Evolutionary conservation across 108 stramenopile species (phyloP), one percentile per base, ranked within the genome.

Genomic region (Cylindrotheca fusiformis): DNA sequence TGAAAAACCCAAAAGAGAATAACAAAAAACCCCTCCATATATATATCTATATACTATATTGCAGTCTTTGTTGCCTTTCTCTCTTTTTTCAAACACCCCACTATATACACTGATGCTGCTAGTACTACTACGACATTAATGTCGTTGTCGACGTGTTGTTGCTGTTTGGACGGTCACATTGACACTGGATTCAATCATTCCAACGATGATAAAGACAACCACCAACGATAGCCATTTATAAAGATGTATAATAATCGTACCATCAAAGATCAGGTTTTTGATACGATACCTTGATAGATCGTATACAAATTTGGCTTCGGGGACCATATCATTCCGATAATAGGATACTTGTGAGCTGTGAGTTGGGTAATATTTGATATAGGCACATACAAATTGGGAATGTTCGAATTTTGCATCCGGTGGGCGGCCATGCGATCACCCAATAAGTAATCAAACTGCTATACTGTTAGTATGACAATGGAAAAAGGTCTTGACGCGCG

Each of bases 191-290:
- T 95, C 92, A 22, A 98, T 47, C 66, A 98, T 71, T 18, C 98
- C 96, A 2, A 98, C 61, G 3, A 96, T 86, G 4, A 96, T 97
- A 71, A 98, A 98, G 5, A 90, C 90, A 0, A n/a, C 98, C 98
- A 29, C 98, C 98, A 24, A 99, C 77, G 45, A 97, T 95, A 6
- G 98, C 97, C 69, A 95, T 80, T 28, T n/a, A n/a, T n/a, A 99
- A 30, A 41, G 83, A 88, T 1, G 95, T 97, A 31, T 91, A 52
- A 59, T 94, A 97, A 24, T n/a, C n/a, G n/a, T n/a, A n/a, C n/a
- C n/a, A n/a, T n/a, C n/a, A n/a, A n/a, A n/a, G n/a, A n/a, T n/a
- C n/a, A n/a, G n/a, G n/a, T n/a, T n/a, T n/a, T n/a, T n/a, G n/a
- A n/a, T n/a, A n/a, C n/a, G n/a, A n/a, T n/a, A n/a, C n/a, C n/a